Percentiles rank a stretch among this genome's conserved stretches.
These are phyloP conservation scores for Mycena epipterygia DNA, from an alignment of 768 basidiomycete species.

Conservation along the genomic window DNA sequence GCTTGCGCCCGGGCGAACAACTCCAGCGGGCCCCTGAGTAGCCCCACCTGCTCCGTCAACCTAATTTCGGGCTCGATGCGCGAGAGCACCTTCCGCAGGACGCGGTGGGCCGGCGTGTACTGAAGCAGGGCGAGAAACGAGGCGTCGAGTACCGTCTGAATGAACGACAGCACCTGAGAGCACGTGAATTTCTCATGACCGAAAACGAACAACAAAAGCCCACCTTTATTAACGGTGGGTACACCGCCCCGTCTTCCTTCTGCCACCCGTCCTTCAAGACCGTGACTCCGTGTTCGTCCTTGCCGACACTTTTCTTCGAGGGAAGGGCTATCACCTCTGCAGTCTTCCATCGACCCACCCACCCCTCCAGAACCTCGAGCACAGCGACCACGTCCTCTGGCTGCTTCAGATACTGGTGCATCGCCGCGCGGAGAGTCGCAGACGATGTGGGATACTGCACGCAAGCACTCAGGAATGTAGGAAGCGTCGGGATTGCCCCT, in stretches of 20 bases:
- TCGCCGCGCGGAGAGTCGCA: conserved; percentile 59
- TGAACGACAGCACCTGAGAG: conserved; percentile 67
- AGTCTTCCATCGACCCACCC: conserved; percentile 58
- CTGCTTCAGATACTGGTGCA: conserved; percentile 64
- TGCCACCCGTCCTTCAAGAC: conserved; percentile 43
- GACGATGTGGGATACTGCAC: conserved; percentile 56
- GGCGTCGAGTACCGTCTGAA: conserved; percentile 78
- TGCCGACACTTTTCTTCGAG: conserved; percentile 52
- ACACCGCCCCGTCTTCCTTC: conserved; percentile 39
- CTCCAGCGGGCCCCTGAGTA: conserved; percentile 73
- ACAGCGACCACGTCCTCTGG: conserved; percentile 63
- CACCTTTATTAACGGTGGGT: conserved; percentile 63
- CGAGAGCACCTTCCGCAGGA: conserved; percentile 64
- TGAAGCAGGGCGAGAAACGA: conserved; percentile 78
- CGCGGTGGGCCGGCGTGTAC: conserved; percentile 68
- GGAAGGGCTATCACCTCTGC: conserved; percentile 55
- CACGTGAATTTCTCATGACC: neutral
- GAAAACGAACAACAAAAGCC: conserved; percentile 3
- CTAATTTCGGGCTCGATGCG: conserved; percentile 70
- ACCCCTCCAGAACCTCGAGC: conserved; percentile 61
- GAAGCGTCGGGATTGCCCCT: conserved; percentile 45
- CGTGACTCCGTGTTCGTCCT: conserved; percentile 58
- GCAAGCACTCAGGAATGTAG: conserved; percentile 52
- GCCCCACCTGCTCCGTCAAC: conserved; percentile 63
- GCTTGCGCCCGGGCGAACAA: conserved; percentile 70